Conservation (phyloP, 768 basidiomycete genomes). For the Nidularia pulvinata region DNA sequence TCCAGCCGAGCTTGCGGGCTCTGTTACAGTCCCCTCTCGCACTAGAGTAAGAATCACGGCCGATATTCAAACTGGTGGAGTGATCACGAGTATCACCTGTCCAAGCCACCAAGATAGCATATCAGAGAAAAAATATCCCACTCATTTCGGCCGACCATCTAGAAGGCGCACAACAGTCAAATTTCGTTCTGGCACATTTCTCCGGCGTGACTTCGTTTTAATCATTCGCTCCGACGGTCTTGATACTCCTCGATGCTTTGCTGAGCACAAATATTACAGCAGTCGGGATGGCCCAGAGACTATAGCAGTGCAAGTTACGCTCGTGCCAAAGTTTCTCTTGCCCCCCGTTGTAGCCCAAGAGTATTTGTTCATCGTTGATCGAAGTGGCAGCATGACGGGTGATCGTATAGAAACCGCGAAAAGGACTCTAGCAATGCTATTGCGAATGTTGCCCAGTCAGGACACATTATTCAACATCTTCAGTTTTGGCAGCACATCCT, state of each 20-base stretch:
- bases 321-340: slow-evolving; percentile 52
- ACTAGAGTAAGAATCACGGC: slow-evolving; percentile 38
- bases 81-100: slow-evolving; percentile 35
- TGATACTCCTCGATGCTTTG: slow-evolving; percentile 57
- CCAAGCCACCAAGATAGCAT: slow-evolving; percentile 41
- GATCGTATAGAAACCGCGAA: slow-evolving; percentile 45
- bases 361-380: slow-evolving; percentile 61
- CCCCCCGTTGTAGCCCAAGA: slow-evolving; percentile 45
- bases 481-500: slow-evolving; percentile 38
- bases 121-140: slow-evolving; percentile 26
- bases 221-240: slow-evolving; percentile 45
- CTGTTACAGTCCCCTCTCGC: slow-evolving; percentile 18
- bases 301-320: slow-evolving; percentile 49
- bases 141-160: slow-evolving; percentile 28
- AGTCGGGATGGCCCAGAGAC: slow-evolving; percentile 17
- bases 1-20: slow-evolving; percentile 31
- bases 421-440: slow-evolving; percentile 39
- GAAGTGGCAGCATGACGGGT: slow-evolving; percentile 52
- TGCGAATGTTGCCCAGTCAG: slow-evolving; percentile 43
- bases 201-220: slow-evolving; percentile 51
- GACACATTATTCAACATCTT: slow-evolving; percentile 57
- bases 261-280: slow-evolving; percentile 32
- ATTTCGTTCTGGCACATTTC: slow-evolving; percentile 37
- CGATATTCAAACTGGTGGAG: slow-evolving; percentile 49
- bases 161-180: slow-evolving; percentile 35